phyloP scores from a whole-genome alignment of 768 basidiomycete genomes.

The Coprinopsis strossmayeri region DNA sequence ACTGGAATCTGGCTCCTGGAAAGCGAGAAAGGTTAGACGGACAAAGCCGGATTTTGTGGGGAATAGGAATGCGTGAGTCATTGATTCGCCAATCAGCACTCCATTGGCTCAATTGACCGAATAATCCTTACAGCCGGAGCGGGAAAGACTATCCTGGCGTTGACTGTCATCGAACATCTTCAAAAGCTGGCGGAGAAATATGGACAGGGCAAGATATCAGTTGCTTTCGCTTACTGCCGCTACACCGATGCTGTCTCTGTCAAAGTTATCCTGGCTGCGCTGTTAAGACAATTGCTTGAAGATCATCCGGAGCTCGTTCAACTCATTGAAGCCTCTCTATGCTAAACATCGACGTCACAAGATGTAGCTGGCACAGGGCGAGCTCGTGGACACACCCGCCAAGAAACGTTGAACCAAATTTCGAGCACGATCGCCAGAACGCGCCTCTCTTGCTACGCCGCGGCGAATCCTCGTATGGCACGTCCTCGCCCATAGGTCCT shows the following conservation, averaged over 20 bases:
- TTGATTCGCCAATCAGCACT: too few relatives aligned
- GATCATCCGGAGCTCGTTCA: background rate
- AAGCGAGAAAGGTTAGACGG: background rate
- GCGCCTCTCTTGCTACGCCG: too few relatives aligned
- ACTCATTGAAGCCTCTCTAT: background rate
- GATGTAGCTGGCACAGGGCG: background rate
- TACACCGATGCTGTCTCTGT: background rate
- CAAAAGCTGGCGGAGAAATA: background rate
- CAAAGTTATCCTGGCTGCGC: background rate
- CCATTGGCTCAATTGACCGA: background rate
- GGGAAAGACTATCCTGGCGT: background rate
- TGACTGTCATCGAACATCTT: background rate
- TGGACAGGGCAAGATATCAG: background rate
- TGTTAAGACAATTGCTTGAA: background rate
- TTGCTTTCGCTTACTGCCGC: background rate
- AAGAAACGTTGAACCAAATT: background rate
- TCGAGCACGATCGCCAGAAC: background rate
- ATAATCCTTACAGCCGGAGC: background rate
- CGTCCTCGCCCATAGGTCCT: background rate
- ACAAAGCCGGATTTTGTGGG: background rate
- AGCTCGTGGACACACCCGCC: background rate
- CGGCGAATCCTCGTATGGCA: background rate
- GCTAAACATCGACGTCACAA: background rate
- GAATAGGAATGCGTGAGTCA: background rate
- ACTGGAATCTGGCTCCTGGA: background rate